phyloP scores from a whole-genome alignment of 345 rosid genomes.

The Bruguiera gymnorhiza region DNA sequence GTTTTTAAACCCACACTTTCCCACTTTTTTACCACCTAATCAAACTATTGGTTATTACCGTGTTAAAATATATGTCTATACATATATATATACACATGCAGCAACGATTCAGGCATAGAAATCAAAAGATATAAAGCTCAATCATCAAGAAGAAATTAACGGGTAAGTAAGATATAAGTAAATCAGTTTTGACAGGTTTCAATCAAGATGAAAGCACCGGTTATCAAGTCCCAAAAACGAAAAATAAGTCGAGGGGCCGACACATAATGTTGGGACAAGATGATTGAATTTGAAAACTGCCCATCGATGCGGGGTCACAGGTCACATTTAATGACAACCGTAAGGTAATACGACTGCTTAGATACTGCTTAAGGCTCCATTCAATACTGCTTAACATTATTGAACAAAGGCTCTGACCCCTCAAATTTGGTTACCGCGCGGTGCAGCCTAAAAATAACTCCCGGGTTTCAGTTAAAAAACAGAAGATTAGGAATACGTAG shows the following conservation, averaged over 20 bases:
- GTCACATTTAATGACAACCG: background rate
- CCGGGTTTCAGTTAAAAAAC: too few species aligned
- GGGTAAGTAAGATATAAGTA: background rate
- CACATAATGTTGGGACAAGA: constrained; percentile 4
- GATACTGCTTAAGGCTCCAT: background rate
- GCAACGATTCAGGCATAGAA: background rate
- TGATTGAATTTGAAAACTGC: constrained; percentile 12
- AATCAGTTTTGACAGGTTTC: background rate
- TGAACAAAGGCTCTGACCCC: too few species aligned
- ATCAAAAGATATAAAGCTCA: background rate
- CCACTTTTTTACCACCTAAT: too few species aligned
- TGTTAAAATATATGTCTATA: too few species aligned
- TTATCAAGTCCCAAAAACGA: background rate
- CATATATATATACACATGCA: background rate
- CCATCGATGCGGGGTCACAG: background rate
- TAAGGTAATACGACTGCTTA: background rate
- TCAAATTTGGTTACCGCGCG: background rate
- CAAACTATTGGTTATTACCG: too few species aligned
- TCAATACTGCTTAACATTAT: too few species aligned
- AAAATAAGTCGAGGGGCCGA: background rate
- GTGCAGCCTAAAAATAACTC: too few species aligned
- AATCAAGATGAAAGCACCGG: background rate
- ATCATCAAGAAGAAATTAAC: background rate
- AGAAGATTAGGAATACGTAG: too few species aligned
- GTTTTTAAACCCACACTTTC: too few species aligned